Base-by-base conservation (phyloP, 73 alveolate species). In the Paramecium tetraurelia region DNA sequence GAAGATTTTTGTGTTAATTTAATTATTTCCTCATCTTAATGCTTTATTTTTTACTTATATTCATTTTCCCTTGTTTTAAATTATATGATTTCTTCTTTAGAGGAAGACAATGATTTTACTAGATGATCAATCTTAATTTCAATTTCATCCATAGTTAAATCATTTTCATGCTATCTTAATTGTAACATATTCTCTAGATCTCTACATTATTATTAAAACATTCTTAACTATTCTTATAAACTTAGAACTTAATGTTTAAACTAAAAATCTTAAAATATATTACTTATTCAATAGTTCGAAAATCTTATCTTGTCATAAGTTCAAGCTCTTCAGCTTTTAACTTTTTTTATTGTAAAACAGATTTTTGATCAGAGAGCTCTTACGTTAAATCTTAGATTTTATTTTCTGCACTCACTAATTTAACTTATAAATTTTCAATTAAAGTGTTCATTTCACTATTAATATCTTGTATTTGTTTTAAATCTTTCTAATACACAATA, bases 61-160 rank as follows among this genome's bases (percentile, higher is more conserved):
- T 80, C 90, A 40, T 38, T 29, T 22, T 80, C 90, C 4, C 90
- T 5, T 3, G 21, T 6, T 80, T 44, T 80, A 80, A 5, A 18
- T 21, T n/a, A 11, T 18, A 41, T 43, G 16, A 80, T 44, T 21
- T 80, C 90, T 12, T 80, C 90, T 44, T 80, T 80, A 8, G 75
- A 43, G 1, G 70, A 22, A 29, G 44, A 20, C 21, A 80, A 44
- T 24, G 36, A 80, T 40, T 24, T 41, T 8, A 80, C 75, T 80
- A 80, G 53, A n/a, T 80, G 75, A 80, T 80, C 90, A 9, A 80
- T 41, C 29, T 80, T 80, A 29, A 43, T 18, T 80, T 80, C 90
- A 3, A 80, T 80, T 22, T 80, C 90, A 80, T 80, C 90, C 90
- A 80, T 80, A 18, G 44, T 41, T 33, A 43, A 36, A 80, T 80